Base-by-base conservation (phyloP, 768 basidiomycete species). In the Psilocybe tampanensis region DNA sequence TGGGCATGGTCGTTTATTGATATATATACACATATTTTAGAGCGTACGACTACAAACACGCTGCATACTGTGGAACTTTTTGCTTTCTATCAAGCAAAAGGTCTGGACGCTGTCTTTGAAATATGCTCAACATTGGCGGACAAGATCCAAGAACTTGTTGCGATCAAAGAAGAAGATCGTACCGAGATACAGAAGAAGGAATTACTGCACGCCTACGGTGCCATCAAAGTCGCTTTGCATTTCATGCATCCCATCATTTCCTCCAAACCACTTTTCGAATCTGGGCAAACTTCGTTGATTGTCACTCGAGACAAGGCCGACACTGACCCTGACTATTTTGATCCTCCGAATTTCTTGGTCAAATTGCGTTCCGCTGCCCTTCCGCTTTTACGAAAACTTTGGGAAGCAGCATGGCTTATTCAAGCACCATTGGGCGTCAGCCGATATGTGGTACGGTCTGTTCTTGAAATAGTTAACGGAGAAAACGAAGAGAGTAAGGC, bases 301-400 rank as follows among this genome's bases (percentile, higher is more conserved):
- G 74, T 84, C 39, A 88, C 87, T 17, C 84, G 86, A 15, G 94
- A 94, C 72, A 91, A 91, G 70, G 84, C 84, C 66, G 87, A 90
- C 19, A 86, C 84, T 1, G 89, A 95, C 62, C 71, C 79, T 4
- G 88, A 86, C 33, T 92, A 88, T 68, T 95, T 96, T 59, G 90
- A 94, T 63, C 83, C 93, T 0, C 86, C 89, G 67, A 90, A 92
- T 66, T 92, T 97, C 71, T 81, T 98, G 49, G 88, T 98, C 61
- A 85, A 81, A 57, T 76, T 96, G 57, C 87, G 97, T 34, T 71
- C 86, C 24, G 80, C 84, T 1, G 78, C 86, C 19, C 72, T 94
- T 19, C 92, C 94, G 0, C 68, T 90, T 12, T 64, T 92, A 13
- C 78, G 74, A 24, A 77, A 78, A 7, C 76, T 95, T 18, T 98